Conservation (phyloP, 202 grass and related monocot species). For the Panicum hallii region DNA sequence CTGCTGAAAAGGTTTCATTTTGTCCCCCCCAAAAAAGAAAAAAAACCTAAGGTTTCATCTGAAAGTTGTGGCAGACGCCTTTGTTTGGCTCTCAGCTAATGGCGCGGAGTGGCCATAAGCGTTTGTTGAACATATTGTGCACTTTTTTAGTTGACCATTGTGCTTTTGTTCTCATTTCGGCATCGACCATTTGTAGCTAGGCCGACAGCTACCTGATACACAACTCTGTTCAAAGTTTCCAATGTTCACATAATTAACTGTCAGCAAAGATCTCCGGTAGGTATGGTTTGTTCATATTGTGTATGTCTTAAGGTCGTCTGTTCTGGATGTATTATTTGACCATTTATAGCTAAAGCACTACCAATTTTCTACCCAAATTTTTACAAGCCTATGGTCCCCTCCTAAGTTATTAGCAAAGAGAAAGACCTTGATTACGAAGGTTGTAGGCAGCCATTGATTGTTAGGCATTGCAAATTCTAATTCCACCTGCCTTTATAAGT, state of each 20-base stretch:
- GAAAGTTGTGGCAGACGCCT: background rate
- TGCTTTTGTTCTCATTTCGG: background rate
- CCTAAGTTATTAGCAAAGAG: background rate
- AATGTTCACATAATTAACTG: slow-evolving; percentile 1
- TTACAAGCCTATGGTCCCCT: background rate
- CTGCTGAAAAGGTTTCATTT: too few relatives aligned
- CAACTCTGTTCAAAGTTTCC: slow-evolving; percentile 17
- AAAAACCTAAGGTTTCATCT: background rate
- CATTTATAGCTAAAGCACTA: background rate
- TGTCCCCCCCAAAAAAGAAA: too few relatives aligned
- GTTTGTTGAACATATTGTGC: background rate
- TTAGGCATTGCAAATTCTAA: background rate
- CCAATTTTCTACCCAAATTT: slow-evolving; percentile 1
- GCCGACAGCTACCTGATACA: background rate
- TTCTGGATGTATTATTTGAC: background rate
- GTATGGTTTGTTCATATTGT: slow-evolving; percentile 18
- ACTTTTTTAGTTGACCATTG: background rate
- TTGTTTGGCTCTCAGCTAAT: background rate
- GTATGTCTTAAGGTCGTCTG: background rate
- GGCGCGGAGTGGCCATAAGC: background rate
- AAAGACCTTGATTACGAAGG: background rate
- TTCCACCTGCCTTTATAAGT: background rate
- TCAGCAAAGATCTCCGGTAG: background rate
- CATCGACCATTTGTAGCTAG: slow-evolving; percentile 12
- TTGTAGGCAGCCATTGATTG: background rate